phyloP scores from a whole-genome alignment of 257 asterid genomes.

The Solanum phureja region DNA sequence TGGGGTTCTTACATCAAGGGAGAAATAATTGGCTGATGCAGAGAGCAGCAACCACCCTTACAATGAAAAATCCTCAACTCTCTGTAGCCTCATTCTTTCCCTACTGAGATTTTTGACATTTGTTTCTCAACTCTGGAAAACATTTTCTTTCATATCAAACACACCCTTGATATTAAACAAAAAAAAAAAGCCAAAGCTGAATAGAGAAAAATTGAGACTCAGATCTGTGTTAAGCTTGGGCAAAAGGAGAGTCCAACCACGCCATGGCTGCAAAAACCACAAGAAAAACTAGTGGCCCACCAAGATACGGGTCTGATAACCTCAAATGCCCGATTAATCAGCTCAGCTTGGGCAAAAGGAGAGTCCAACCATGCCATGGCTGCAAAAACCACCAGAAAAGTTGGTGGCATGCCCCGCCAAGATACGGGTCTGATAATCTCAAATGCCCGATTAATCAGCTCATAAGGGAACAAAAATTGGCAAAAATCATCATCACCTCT shows the following conservation, averaged over 20 bases:
- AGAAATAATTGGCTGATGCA: slow-evolving; percentile 11
- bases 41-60: slow-evolving; percentile 28
- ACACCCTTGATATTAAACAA: neutral
- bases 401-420: neutral
- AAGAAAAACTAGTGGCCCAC: slow-evolving; percentile 6
- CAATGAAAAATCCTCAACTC: neutral
- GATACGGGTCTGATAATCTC: neutral
- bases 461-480: neutral
- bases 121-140: neutral
- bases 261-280: slow-evolving; percentile 29
- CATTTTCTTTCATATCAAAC: neutral
- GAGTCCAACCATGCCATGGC: slow-evolving; percentile 6
- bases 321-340: neutral
- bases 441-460: neutral
- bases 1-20: neutral
- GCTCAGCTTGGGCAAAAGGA: neutral
- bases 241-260: neutral
- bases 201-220: slow-evolving; percentile 3
- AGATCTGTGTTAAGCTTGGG: neutral
- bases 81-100: neutral
- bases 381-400: neutral
- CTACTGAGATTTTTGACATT: neutral
- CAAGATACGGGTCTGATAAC: slow-evolving; percentile 9
- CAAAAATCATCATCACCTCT: neutral
- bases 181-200: neutral